phyloP scores from a whole-genome alignment of 169 alveolate genomes.

The Babesia bigemina region DNA sequence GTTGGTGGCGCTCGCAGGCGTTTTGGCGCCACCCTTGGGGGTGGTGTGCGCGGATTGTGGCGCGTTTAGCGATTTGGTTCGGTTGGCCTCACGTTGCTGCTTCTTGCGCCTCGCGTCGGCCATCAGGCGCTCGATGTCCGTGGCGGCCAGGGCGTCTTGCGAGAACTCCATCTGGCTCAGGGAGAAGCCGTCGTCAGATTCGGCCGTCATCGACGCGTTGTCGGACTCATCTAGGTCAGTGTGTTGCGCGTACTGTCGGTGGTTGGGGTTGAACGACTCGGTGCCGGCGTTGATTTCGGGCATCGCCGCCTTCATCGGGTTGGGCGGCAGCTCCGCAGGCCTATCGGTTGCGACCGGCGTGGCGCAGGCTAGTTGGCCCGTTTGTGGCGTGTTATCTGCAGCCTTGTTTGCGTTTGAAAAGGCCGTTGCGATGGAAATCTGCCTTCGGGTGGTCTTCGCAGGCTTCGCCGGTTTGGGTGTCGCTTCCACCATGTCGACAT shows the following conservation, averaged over 20 bases:
- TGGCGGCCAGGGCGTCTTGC: constrained; percentile 26
- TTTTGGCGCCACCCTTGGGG: not conserved
- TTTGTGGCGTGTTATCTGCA: not conserved
- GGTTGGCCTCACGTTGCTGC: not conserved
- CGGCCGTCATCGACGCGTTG: not conserved
- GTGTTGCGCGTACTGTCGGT: too few species aligned
- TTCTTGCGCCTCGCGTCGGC: not conserved
- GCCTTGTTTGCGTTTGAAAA: constrained; percentile 1
- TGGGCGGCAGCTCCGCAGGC: too few species aligned
- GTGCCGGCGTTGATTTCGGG: too few species aligned
- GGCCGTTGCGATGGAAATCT: constrained; percentile 26
- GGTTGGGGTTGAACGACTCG: too few species aligned
- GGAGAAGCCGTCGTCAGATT: not conserved
- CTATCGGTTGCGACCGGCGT: too few species aligned
- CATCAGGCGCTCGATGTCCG: constrained; percentile 28
- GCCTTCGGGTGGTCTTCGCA: not conserved
- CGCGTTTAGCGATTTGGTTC: not conserved
- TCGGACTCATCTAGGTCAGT: not conserved
- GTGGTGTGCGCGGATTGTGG: too few species aligned
- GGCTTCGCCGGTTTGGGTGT: not conserved
- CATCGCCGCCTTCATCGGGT: too few species aligned
- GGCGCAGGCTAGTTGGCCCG: too few species aligned
- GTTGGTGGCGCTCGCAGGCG: not conserved
- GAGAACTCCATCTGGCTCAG: constrained; percentile 9
- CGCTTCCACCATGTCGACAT: not conserved